These are phyloP conservation scores for Lactarius sanguifluus DNA, from an alignment of 768 basidiomycete species.

Conservation along the genomic window DNA sequence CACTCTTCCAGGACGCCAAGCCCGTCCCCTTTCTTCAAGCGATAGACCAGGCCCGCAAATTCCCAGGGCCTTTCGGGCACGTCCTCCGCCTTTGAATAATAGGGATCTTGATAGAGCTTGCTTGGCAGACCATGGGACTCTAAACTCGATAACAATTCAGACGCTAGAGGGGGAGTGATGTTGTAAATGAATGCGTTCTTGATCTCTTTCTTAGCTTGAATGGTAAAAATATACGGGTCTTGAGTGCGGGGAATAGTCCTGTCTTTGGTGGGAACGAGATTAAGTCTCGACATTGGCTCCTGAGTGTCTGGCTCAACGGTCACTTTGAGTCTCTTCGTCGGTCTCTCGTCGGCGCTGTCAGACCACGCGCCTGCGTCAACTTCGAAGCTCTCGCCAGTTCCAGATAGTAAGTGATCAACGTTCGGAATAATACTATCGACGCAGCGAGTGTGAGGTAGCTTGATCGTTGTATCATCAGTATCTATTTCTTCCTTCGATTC, in stretches of 20 bases:
- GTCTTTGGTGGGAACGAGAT: constrained; percentile 8
- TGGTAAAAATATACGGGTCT: constrained; percentile 20
- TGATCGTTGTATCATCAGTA: constrained; percentile 12
- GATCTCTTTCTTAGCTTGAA: constrained; percentile 34
- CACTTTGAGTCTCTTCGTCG: constrained; percentile 24
- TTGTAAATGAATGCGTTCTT: constrained; percentile 46
- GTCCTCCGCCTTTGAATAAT: constrained; percentile 73
- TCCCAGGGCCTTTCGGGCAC: constrained; percentile 66
- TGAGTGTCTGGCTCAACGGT: constrained; percentile 4
- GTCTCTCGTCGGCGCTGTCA: constrained; percentile 21
- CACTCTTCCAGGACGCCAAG: constrained; percentile 63
- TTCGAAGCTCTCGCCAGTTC: constrained; percentile 10
- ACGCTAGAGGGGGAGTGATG: constrained; percentile 49
- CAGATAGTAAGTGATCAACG: not conserved
- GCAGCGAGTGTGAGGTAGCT: constrained; percentile 10
- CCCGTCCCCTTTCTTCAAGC: constrained; percentile 62
- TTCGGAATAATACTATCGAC: constrained; percentile 7
- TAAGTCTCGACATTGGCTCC: constrained; percentile 3
- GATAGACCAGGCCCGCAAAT: constrained; percentile 78
- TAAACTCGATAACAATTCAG: constrained; percentile 47
- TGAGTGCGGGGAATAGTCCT: constrained; percentile 15
- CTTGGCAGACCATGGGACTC: constrained; percentile 50
- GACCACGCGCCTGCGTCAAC: constrained; percentile 10
- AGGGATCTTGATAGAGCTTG: constrained; percentile 73
- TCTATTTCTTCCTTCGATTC: constrained; percentile 16